Evolutionary conservation across 169 alveolate species (phyloP), one percentile per base, ranked within the genome.

Genomic region (Plasmodium chabaudi): DNA sequence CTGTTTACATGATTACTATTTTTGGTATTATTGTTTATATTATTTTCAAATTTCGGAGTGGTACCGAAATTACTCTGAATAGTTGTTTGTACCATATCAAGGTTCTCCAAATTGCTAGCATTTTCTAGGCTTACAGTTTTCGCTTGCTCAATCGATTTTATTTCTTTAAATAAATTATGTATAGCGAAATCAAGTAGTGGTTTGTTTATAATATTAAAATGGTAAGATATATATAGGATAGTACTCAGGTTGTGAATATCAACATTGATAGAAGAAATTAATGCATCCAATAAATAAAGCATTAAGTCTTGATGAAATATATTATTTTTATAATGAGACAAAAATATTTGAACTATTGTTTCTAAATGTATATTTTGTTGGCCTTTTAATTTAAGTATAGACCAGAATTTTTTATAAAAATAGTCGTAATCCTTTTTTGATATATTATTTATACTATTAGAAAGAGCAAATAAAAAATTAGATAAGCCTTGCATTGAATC

Each of bases 401-500:
- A 21, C 74, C 69, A 77, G 64, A 77, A 64, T 27, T 67, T 47
- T 68, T 61, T 42, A 21, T 77, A 77, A 64, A 77, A 77, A 49
- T 63, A 63, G 12, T 63, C 12, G 17, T 77, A 77, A 47, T 27
- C 55, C 65, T 64, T 49, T 47, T 63, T n/a, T 23, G 88, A 63
- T 53, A 77, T 23, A 12, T 23, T 64, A 21, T 64, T 77, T 77
- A 44, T 77, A 21, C 77, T 77, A 44, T 55, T 49, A n/a, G 67
- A 13, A 9, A 51, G 34, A 21, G 88, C 44, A 68, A 39, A 64
- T 56, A 39, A 77, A 51, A 77, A 77, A 77, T 77, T 77, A 27
- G 53, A 74, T 59, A 77, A 39, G 1, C 88, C 88, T 44, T 64
- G 88, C 68, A 77, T 46, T 15, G 88, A 77, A 44, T 77, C 75